Conservation (phyloP, 2,329 filamentous ascomycete genomes). For the Colletotrichum higginsianum region DNA sequence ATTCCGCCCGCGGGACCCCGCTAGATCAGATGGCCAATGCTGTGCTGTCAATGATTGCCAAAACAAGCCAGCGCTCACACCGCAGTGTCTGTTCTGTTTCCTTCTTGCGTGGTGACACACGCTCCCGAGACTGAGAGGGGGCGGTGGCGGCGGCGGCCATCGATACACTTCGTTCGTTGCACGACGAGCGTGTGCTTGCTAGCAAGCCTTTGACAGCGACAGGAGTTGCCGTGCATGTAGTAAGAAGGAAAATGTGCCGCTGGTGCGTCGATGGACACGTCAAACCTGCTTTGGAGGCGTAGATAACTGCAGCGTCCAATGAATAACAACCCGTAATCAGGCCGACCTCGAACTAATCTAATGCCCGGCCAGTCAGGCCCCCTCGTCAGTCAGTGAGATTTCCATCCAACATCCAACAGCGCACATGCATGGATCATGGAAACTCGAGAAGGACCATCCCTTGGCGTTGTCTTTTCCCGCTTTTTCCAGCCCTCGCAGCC, state of each 20-base stretch:
- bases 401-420: slow-evolving; percentile 4
- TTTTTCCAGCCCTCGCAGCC: neutral
- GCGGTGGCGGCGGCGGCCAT: neutral
- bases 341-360: neutral
- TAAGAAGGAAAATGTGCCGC: neutral
- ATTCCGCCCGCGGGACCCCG: slow-evolving; percentile 3
- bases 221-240: slow-evolving; percentile 14
- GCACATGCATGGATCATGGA: slow-evolving; percentile 25
- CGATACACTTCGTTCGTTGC: neutral
- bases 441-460: no score
- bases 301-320: neutral
- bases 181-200: neutral
- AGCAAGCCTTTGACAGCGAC: neutral
- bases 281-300: slow-evolving; percentile 19
- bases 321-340: neutral
- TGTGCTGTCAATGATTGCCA: slow-evolving; percentile 26
- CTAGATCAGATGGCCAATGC: slow-evolving; percentile 24
- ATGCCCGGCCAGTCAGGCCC: slow-evolving; percentile 3
- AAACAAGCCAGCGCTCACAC: neutral
- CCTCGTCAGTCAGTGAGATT: neutral
- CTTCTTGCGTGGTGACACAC: neutral
- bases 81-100: slow-evolving; percentile 9
- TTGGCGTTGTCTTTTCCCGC: neutral
- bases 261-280: slow-evolving; percentile 23
- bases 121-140: neutral